Conservation (phyloP, 139 green algal genomes). For the Astrephomene gubernaculifera region DNA sequence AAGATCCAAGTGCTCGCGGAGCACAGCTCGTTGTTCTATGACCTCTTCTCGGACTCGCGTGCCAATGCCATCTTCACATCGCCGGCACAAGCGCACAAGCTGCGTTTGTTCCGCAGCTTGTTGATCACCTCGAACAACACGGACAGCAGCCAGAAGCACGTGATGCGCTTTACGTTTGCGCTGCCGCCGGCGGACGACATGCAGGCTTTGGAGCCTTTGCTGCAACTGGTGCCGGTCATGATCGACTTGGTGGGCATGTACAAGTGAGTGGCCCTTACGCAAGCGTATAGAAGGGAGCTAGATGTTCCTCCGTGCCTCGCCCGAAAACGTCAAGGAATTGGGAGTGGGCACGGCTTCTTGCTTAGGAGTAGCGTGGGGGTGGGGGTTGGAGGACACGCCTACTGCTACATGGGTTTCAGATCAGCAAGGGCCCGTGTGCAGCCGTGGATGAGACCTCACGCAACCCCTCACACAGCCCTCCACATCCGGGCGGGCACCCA, state of each 20-base stretch:
- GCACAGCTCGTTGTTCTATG: constrained; percentile 31
- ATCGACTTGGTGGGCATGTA: constrained; percentile 48
- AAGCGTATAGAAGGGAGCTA: too few species aligned
- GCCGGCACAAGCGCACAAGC: background rate
- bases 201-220: constrained; percentile 30
- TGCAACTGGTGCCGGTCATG: constrained; percentile 41
- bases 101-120: constrained; percentile 35
- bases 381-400: too few species aligned
- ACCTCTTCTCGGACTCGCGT: constrained; percentile 12
- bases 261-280: background rate
- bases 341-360: too few species aligned
- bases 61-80: background rate
- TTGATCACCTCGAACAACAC: constrained; percentile 31
- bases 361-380: too few species aligned
- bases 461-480: too few species aligned
- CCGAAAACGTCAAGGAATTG: too few species aligned
- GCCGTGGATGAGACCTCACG: too few species aligned
- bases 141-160: constrained; percentile 32
- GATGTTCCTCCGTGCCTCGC: too few species aligned
- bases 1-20: constrained; percentile 18
- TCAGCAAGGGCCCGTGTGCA: too few species aligned
- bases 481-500: too few species aligned
- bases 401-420: too few species aligned
- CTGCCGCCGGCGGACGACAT: constrained; percentile 43
- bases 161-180: constrained; percentile 49